These are phyloP conservation scores for Phylloporus sp. DNA, from an alignment of 768 basidiomycete genomes.

Conservation along the genomic window DNA sequence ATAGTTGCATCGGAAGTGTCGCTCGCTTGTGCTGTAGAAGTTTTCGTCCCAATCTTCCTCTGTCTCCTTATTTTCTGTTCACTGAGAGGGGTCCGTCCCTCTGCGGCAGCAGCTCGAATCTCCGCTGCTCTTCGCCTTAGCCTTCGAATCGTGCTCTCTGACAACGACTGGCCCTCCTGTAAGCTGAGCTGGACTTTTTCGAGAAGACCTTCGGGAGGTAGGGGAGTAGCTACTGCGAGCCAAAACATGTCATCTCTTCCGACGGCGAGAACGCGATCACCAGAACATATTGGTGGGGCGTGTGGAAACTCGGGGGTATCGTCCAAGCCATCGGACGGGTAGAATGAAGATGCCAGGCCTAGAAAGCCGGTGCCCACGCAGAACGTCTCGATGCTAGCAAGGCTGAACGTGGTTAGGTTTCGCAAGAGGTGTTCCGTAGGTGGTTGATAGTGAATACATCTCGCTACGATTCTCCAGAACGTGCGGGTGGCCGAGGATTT, in stretches of 20 bases:
- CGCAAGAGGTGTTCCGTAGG: conserved; percentile 17
- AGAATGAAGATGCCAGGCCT: conserved; percentile 13
- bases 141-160: conserved; percentile 25
- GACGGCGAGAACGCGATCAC: neutral
- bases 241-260: conserved; percentile 5
- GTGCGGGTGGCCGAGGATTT: conserved; percentile 19
- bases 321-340: conserved; percentile 2
- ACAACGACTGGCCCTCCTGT: conserved; percentile 21
- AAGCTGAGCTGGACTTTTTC: conserved; percentile 20
- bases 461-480: conserved; percentile 25
- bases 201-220: conserved; percentile 18
- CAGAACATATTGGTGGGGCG: conserved; percentile 15
- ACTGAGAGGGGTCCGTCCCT: conserved; percentile 21
- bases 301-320: conserved; percentile 19
- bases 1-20: neutral
- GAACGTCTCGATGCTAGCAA: conserved; percentile 21
- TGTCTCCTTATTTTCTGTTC: conserved; percentile 21
- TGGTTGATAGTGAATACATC: conserved; percentile 24
- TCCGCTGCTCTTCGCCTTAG: conserved; percentile 24
- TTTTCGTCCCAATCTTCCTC: conserved; percentile 9
- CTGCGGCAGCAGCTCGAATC: conserved; percentile 15
- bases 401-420: conserved; percentile 20
- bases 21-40: conserved; percentile 11
- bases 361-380: conserved; percentile 22
- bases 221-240: conserved; percentile 18